Evolutionary conservation across 345 rosid genomes (phyloP), one percentile per base, ranked within the genome.

Genomic region (Heritiera fomes): DNA sequence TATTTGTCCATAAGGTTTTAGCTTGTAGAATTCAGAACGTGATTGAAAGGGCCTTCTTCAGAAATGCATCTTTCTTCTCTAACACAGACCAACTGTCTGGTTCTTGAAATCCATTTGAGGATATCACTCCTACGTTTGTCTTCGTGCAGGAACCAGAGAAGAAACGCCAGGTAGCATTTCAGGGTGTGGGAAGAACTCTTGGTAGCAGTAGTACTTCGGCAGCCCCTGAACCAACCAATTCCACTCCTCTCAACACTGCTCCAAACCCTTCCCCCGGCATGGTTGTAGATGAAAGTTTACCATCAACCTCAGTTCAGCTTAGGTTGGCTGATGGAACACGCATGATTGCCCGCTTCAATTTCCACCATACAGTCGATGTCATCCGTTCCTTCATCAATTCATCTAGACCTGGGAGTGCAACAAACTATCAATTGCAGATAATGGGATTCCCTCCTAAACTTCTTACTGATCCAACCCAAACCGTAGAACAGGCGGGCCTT

Each of bases 371-470:
- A 0, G 75, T 95, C 74, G 84, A 81, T 6, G 91, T 91, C 64
- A 84, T 95, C 81, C 93, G 89, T 46, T 69, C 73, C 73, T 69
- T 45, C 73, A 69, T 69, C 73, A 23, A 69, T 69, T 38, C 73
- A 49, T 91, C 97, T 60, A 84, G 98, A 66, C 90, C 96, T 3
- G 94, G 88, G 56, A 83, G 72, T 75, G 85, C 88, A 11, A 78
- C 75, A 20, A 87, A 85, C 76, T 95, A 93, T 83, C 93, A 79
- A 49, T 91, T 95, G 86, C 98, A 91, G 84, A 78, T 91, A 78
- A 93, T 95, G 99, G 99, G 99, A 41, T 93, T 95, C 85, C 99
- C 99, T 46, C 99, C 99, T 0, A 95, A 92, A 90, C 85, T 89
- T 77, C 96, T 95, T 32, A 63, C 78, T 2, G 94, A 93, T 74